Conservation (phyloP, 2,329 filamentous ascomycete species). For the Pestalotiopsis sp. region DNA sequence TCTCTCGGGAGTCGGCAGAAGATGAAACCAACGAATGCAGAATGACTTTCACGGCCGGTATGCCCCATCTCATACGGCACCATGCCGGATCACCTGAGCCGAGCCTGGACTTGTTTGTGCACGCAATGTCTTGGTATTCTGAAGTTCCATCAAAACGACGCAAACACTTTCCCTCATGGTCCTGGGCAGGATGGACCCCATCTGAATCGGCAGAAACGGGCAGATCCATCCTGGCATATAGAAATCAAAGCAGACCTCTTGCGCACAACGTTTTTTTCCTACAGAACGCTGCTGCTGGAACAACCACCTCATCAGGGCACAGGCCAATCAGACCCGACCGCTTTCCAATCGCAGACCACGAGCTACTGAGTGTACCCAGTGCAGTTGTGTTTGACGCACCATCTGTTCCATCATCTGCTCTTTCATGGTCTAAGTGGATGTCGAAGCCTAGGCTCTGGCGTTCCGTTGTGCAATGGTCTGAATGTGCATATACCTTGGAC, state of each 20-base stretch:
- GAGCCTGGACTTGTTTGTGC: not conserved
- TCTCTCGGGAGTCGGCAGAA: not conserved
- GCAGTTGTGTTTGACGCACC: not conserved
- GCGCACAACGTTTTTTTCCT: not conserved
- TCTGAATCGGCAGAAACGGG: no score
- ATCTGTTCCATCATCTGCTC: not conserved
- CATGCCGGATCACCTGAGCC: not conserved
- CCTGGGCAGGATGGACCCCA: not conserved
- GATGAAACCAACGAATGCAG: not conserved
- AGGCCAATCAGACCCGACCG: fast-evolving
- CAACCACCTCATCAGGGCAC: not conserved
- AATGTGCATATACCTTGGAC: not conserved
- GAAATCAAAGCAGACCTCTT: not conserved
- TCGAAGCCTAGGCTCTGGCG: not conserved
- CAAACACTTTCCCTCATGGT: not conserved
- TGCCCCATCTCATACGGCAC: not conserved
- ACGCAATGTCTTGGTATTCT: not conserved
- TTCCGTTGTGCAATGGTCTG: fast-evolving
- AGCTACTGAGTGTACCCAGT: not conserved
- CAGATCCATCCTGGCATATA: not conserved
- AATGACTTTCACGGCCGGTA: not conserved
- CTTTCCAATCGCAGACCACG: not conserved
- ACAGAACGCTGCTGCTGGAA: not conserved
- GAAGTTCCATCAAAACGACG: not conserved
- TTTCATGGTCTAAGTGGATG: not conserved